phyloP scores from a whole-genome alignment of 192 early-diverging fungal species.

The Chytriomyces sp. region DNA sequence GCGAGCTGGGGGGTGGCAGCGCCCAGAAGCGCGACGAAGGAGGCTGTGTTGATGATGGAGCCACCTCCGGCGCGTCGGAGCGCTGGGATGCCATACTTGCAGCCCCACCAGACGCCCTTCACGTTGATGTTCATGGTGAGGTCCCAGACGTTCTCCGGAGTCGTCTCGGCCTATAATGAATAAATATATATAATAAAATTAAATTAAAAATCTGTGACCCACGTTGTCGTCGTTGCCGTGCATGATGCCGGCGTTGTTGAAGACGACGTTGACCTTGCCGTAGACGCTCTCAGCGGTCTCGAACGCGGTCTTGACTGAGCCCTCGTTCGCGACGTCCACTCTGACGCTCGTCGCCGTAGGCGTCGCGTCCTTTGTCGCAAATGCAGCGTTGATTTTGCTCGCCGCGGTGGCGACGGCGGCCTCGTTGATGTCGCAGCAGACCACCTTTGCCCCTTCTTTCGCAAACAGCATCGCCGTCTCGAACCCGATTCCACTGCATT shows the following conservation, averaged over 20 bases:
- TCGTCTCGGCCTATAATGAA: slow-evolving; percentile 51
- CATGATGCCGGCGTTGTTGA: slow-evolving; percentile 92
- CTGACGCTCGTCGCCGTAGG: slow-evolving; percentile 60
- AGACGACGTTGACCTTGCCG: slow-evolving; percentile 78
- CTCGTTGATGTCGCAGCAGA: slow-evolving; percentile 77
- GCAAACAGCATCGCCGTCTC: slow-evolving; percentile 76
- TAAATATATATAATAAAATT: not conserved
- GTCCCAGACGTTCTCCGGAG: slow-evolving; percentile 79
- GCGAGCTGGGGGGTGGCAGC: slow-evolving; percentile 84
- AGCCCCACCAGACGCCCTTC: slow-evolving; percentile 89
- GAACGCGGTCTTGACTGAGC: not conserved
- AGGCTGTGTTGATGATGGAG: slow-evolving; percentile 83
- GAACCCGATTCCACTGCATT: slow-evolving; percentile 74
- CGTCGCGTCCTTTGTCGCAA: slow-evolving; percentile 12
- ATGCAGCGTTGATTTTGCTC: slow-evolving; percentile 52
- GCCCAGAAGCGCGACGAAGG: slow-evolving; percentile 76
- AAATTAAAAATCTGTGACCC: not conserved
- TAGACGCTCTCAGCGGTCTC: slow-evolving; percentile 26
- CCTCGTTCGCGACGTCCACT: slow-evolving; percentile 76
- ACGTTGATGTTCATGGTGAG: slow-evolving; percentile 77
- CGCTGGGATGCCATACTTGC: slow-evolving; percentile 78
- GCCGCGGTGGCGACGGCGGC: slow-evolving; percentile 56
- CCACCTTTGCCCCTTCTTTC: slow-evolving; percentile 75
- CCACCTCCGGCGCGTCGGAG: slow-evolving; percentile 74
- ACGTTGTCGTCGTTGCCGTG: slow-evolving; percentile 74